Evolutionary conservation across 75 land plant genomes (phyloP).

Genomic region (Larix kaempferi): DNA sequence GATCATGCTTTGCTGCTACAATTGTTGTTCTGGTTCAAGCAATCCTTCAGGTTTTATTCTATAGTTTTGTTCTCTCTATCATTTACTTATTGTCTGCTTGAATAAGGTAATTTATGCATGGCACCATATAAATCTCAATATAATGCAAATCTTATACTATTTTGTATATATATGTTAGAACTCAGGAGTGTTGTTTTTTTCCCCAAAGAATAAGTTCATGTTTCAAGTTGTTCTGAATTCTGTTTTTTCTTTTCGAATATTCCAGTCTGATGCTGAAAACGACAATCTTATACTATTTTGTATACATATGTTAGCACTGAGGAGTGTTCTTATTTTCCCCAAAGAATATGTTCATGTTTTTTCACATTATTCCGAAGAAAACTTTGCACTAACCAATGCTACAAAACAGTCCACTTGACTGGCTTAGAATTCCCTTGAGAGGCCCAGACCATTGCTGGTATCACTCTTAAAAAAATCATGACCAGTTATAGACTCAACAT

Average conservation of each 20-base stretch:
- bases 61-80: too few relatives aligned
- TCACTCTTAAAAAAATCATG: background rate
- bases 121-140: background rate
- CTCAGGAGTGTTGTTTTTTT: too few relatives aligned
- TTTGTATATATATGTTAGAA: background rate
- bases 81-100: background rate
- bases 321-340: background rate
- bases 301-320: too few relatives aligned
- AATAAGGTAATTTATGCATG: background rate
- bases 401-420: background rate
- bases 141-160: background rate
- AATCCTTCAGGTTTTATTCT: constrained; percentile 62
- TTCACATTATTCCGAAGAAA: background rate
- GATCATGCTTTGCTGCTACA: constrained; percentile 79
- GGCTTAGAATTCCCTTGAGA: background rate
- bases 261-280: too few relatives aligned
- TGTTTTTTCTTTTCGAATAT: too few relatives aligned
- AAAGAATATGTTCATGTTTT: background rate
- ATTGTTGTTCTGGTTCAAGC: constrained; percentile 88
- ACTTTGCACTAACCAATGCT: background rate
- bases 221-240: too few relatives aligned
- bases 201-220: too few relatives aligned
- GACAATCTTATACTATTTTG: too few relatives aligned
- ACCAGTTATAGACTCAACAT: background rate
- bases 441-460: background rate